Evolutionary conservation across 148 eudicot genomes (phyloP), one percentile per base, ranked within the genome.

Genomic region (Nyssa sinensis): DNA sequence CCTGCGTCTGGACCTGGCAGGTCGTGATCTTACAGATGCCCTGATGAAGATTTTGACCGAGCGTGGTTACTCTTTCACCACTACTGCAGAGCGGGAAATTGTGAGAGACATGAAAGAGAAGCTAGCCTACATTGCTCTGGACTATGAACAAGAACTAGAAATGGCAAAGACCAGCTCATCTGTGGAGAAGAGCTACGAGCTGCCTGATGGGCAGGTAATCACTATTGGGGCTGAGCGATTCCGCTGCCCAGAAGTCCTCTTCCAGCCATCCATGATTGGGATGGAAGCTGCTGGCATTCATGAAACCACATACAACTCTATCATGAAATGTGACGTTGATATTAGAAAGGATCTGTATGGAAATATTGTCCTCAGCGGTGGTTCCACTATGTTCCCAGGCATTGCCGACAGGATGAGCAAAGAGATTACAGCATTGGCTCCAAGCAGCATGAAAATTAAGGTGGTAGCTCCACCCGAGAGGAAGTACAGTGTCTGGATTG

Each of bases 401-500:
- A 90, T 90, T 67, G 94, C 94, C 64, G 94, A 90, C 76, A 77
- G 94, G 80, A 90, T 90, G 94, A 90, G 94, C 84, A 90, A 90
- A 80, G 94, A 90, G 72, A 88, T 90, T 63, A 90, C 94, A 44
- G 94, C 94, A 33, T 77, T 90, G 14, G 94, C 94, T 27, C 94
- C 94, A 2, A 90, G 94, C 74, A 90, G 94, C 89, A 90, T 90
- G 94, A 90, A 90, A 73, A 90, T 90, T 57, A 90, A 90, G 83
- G 94, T 90, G 74, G 94, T 90, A 35, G 94, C 94, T 17, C 94
- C 94, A 35, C 94, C 94, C 5, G 94, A 90, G 84, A 90, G 94
- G 80, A 90, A 90, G 69, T 90, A 90, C 86, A 90, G 94, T 87
- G 94, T 90, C 24, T 90, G 94, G 94, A 90, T 90, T 23, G 94